Evolutionary conservation across 352 stramenopile species (phyloP).

Genomic region (Plasmopara muralis): DNA sequence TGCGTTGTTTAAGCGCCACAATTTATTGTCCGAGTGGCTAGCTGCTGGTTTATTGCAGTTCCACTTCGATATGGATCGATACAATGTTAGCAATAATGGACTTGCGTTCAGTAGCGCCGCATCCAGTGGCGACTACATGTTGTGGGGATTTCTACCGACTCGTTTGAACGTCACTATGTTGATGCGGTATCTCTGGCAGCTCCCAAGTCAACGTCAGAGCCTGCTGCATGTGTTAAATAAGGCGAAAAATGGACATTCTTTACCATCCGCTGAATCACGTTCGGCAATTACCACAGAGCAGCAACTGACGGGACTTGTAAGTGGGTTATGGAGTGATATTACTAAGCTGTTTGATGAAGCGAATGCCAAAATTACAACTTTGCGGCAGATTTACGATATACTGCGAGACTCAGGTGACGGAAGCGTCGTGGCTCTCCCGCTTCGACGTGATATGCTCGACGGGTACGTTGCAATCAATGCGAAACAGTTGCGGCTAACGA

Average conservation of each 20-base stretch:
- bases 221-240: conserved; percentile 25
- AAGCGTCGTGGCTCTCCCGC: conserved; percentile 33
- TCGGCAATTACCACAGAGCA: conserved; percentile 15
- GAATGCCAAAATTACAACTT: conserved; percentile 48
- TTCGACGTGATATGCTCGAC: conserved; percentile 50
- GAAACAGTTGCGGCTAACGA: conserved; percentile 59
- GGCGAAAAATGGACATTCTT: conserved; percentile 12
- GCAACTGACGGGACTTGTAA: conserved; percentile 51
- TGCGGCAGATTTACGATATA: conserved; percentile 58
- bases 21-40: conserved; percentile 32
- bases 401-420: conserved; percentile 36
- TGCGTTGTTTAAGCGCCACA: conserved; percentile 33
- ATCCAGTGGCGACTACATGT: conserved; percentile 54
- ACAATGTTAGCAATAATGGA: conserved; percentile 61
- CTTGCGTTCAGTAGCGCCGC: conserved; percentile 56
- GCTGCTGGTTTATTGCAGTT: conserved; percentile 52
- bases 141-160: conserved; percentile 68
- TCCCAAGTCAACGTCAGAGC: conserved; percentile 32
- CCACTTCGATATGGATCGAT: conserved; percentile 68
- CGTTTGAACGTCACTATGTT: conserved; percentile 49
- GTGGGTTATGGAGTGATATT: conserved; percentile 63
- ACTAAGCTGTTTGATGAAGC: conserved; percentile 64
- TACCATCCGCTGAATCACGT: conserved; percentile 8
- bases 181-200: conserved; percentile 63
- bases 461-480: conserved; percentile 61